Conservation (phyloP, 2,329 filamentous ascomycete genomes). For the Paecilomyces variotii region DNA sequence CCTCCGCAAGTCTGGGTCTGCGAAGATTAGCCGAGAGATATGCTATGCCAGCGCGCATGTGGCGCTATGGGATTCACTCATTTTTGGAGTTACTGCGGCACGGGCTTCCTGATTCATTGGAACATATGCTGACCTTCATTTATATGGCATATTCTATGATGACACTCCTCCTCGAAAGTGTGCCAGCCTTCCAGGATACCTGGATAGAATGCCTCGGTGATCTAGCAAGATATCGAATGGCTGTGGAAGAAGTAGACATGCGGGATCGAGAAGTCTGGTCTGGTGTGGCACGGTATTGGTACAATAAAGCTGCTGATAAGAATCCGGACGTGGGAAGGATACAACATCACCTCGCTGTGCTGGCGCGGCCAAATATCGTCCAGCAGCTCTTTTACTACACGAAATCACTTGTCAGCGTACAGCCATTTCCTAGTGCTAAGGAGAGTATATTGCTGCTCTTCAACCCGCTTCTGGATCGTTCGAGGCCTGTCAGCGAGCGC, state of each 20-base stretch:
- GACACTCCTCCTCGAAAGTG: constrained; percentile 76
- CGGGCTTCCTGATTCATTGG: constrained; percentile 65
- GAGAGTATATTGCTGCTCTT: constrained; percentile 51
- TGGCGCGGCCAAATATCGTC: constrained; percentile 50
- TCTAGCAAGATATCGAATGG: constrained; percentile 78
- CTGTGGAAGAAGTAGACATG: constrained; percentile 75
- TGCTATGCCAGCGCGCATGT: constrained; percentile 88
- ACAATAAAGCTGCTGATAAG: constrained; percentile 69
- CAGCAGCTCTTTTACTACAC: constrained; percentile 54
- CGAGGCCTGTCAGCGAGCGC: constrained; percentile 18
- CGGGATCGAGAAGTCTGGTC: constrained; percentile 74
- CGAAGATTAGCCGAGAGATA: constrained; percentile 68
- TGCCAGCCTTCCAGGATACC: constrained; percentile 72
- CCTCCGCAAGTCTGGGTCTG: constrained; percentile 62
- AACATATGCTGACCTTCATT: constrained; percentile 88
- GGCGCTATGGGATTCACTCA: constrained; percentile 83
- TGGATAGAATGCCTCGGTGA: constrained; percentile 95
- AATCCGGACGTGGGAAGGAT: constrained; percentile 68
- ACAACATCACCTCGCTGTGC: constrained; percentile 75
- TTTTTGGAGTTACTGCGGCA: constrained; percentile 72
- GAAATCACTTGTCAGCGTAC: constrained; percentile 48
- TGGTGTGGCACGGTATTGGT: constrained; percentile 73
- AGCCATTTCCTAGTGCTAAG: constrained; percentile 48
- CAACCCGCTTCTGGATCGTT: constrained; percentile 40
- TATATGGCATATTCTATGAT: constrained; percentile 88